These are phyloP conservation scores for Melastoma candidum DNA, from an alignment of 441 rosid species.

Conservation along the genomic window DNA sequence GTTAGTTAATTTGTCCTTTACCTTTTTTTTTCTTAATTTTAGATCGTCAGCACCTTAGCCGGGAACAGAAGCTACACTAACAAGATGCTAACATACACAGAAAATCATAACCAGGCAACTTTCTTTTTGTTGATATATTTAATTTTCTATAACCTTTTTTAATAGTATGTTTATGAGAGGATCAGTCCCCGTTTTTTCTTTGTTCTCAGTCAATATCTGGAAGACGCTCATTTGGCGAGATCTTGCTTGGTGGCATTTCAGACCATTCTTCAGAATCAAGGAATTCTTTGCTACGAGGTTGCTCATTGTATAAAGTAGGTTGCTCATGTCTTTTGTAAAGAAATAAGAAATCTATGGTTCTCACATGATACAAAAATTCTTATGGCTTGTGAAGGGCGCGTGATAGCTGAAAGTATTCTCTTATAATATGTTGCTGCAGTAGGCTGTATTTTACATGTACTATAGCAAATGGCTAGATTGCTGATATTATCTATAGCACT, in stretches of 20 bases:
- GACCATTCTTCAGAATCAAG: conserved; percentile 37
- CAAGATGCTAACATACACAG: conserved; percentile 79
- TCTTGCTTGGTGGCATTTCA: conserved; percentile 51
- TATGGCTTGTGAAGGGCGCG: no score
- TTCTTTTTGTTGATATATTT: conserved; percentile 8
- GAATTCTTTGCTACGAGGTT: conserved; percentile 49
- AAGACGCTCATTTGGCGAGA: conserved; percentile 84
- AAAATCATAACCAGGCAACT: conserved; percentile 82
- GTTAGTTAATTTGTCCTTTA: background rate
- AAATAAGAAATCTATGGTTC: no score
- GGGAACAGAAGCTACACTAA: conserved; percentile 58
- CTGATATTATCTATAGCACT: no score
- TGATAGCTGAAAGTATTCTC: no score
- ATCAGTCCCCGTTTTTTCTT: conserved; percentile 11
- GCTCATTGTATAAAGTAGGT: conserved; percentile 66
- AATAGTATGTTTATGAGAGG: background rate
- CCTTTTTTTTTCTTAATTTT: conserved; percentile 13
- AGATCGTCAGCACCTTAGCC: conserved; percentile 69
- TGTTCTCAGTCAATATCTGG: conserved; percentile 77
- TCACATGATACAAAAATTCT: no score
- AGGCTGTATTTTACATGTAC: no score
- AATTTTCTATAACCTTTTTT: conserved; percentile 8
- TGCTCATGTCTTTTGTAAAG: no score
- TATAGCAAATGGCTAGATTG: no score
- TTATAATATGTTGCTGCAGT: no score